Conservation (phyloP, 2,329 filamentous ascomycete genomes). For the Aaosphaeria arxii region DNA sequence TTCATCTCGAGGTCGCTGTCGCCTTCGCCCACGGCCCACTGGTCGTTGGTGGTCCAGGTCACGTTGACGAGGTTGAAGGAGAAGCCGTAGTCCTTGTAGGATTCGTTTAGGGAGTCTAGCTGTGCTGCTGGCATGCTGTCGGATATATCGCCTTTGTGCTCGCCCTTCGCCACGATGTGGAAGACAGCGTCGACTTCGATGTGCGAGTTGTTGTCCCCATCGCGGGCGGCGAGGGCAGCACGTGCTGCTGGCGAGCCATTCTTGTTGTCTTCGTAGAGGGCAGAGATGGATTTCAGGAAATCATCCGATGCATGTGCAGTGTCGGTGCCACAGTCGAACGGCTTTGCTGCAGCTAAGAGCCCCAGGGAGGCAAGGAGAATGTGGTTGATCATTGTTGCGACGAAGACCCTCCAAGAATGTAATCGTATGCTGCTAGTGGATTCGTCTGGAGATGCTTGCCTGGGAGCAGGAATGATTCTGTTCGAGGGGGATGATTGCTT, state of each 20-base stretch:
- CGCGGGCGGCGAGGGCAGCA: constrained; percentile 19
- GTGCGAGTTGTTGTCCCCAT: constrained; percentile 16
- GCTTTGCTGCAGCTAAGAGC: constrained; percentile 18
- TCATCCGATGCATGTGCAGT: constrained; percentile 33
- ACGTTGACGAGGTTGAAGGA: constrained; percentile 49
- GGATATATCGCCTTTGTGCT: constrained; percentile 38
- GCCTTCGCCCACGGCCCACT: constrained; percentile 50
- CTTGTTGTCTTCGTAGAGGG: constrained; percentile 28
- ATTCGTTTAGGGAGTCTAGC: constrained; percentile 38
- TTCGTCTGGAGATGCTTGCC: not conserved
- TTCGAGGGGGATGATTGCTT: not conserved
- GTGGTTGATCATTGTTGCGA: constrained; percentile 19
- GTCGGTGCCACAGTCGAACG: constrained; percentile 45
- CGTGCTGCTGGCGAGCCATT: constrained; percentile 25
- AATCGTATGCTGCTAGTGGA: not conserved
- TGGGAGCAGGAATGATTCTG: not conserved
- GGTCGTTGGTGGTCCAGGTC: constrained; percentile 52
- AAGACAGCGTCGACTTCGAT: constrained; percentile 44
- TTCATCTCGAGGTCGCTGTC: constrained; percentile 52
- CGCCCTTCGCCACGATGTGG: constrained; percentile 43
- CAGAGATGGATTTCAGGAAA: constrained; percentile 37
- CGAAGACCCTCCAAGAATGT: constrained; percentile 17
- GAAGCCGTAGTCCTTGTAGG: constrained; percentile 51
- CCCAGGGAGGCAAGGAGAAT: constrained; percentile 33
- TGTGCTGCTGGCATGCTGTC: constrained; percentile 40